Evolutionary conservation across 305 asterid species (phyloP).

Genomic region (Nicotiana rustica): DNA sequence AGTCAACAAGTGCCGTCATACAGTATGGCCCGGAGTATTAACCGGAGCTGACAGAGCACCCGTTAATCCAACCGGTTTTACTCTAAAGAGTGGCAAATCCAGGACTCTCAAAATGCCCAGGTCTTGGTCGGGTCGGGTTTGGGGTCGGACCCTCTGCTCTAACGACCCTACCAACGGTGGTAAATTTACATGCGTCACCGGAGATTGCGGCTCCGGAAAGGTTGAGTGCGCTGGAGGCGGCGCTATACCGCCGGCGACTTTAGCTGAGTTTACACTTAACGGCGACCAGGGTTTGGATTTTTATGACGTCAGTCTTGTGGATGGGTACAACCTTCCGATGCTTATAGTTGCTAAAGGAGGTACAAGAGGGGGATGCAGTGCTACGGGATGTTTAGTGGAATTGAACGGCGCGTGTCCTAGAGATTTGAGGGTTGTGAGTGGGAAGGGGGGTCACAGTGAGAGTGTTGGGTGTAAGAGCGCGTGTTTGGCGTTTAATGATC

Average conservation of each 20-base stretch:
- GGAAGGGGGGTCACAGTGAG: slow-evolving; percentile 53
- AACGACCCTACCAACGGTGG: slow-evolving; percentile 57
- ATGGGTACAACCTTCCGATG: slow-evolving; percentile 94
- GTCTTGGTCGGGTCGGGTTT: slow-evolving; percentile 89
- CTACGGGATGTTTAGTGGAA: slow-evolving; percentile 89
- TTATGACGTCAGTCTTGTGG: slow-evolving; percentile 95
- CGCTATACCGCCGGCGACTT: slow-evolving; percentile 92
- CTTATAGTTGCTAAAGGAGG: slow-evolving; percentile 82
- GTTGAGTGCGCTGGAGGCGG: slow-evolving; percentile 77
- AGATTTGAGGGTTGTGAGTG: slow-evolving; percentile 68
- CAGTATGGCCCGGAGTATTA: slow-evolving; percentile 92
- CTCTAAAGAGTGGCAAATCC: slow-evolving; percentile 68
- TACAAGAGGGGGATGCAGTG: slow-evolving; percentile 71
- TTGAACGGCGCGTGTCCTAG: slow-evolving; percentile 87
- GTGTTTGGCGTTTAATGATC: slow-evolving; percentile 94
- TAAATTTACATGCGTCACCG: slow-evolving; percentile 73
- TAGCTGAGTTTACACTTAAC: slow-evolving; percentile 89
- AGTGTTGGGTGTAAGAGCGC: slow-evolving; percentile 94
- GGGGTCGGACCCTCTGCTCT: slow-evolving; percentile 90
- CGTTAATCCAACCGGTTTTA: slow-evolving; percentile 78
- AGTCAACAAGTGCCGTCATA: slow-evolving; percentile 83
- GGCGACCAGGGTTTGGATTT: slow-evolving; percentile 89
- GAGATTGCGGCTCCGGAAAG: slow-evolving; percentile 87
- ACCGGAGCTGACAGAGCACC: slow-evolving; percentile 80
- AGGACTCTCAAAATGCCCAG: slow-evolving; percentile 70